Percentiles rank a stretch among this genome's conserved stretches.
Evolutionary conservation across 1,139 yeast genomes (phyloP).

Genomic region (Geotrichum cucujoidarum): DNA sequence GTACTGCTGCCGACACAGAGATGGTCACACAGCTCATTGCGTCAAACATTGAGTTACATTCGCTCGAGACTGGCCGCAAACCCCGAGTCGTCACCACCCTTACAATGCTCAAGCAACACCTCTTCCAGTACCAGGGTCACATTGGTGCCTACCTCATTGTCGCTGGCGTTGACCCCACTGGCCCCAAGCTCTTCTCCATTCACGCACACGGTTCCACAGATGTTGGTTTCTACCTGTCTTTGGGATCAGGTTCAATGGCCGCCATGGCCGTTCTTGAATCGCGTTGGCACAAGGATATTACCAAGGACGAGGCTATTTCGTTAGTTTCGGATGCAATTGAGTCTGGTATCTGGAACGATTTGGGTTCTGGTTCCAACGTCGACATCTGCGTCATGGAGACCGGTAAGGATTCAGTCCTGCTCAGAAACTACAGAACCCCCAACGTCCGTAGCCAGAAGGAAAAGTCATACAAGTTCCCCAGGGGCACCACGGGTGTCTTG

Average conservation of each 20-base stretch:
- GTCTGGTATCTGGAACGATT: conserved; percentile 98
- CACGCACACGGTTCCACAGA: conserved; percentile 99
- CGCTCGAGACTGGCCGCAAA: conserved; percentile 72
- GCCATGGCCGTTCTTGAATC: conserved; percentile 97
- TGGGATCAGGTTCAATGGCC: conserved; percentile 97
- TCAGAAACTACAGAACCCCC: conserved; percentile 86
- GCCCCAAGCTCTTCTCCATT: conserved; percentile 84
- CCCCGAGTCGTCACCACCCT: conserved; percentile 93
- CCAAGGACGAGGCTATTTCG: conserved; percentile 81
- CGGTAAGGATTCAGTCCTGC: conserved; percentile 70
- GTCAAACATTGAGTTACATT: conserved; percentile 84
- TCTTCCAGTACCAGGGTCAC: conserved; percentile 94
- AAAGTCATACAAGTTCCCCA: conserved; percentile 72
- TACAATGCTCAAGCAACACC: conserved; percentile 89
- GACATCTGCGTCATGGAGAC: conserved; percentile 94
- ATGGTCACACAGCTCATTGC: conserved; percentile 91
- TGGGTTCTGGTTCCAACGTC: conserved; percentile 97
- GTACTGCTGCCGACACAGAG: conserved; percentile 99
- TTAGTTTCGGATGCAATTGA: conserved; percentile 90
- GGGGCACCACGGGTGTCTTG: conserved; percentile 87
- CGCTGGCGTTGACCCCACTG: conserved; percentile 96
- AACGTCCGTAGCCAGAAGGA: conserved; percentile 80
- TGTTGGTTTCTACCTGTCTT: conserved; percentile 83
- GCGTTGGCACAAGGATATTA: conserved; percentile 72
- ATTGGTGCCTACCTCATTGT: conserved; percentile 94